Conservation (phyloP, 2,329 filamentous ascomycete species). For the Xylariales sp. region DNA sequence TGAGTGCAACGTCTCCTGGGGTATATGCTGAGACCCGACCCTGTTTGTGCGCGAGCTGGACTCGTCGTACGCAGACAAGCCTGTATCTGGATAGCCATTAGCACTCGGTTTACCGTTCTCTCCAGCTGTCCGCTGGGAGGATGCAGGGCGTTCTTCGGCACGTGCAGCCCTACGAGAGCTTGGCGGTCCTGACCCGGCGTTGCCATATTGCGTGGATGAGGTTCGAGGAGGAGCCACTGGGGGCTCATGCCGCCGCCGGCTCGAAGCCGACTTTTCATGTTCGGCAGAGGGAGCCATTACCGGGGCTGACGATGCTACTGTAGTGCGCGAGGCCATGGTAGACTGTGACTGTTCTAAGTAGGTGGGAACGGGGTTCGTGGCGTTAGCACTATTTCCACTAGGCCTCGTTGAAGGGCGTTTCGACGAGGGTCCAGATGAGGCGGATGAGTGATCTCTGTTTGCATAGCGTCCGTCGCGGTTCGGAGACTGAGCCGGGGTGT, state of each 20-base stretch:
- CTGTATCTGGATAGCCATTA: slow-evolving; percentile 47
- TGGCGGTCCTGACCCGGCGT: slow-evolving; percentile 48
- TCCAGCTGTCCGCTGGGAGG: slow-evolving; percentile 55
- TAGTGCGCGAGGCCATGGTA: slow-evolving; percentile 61
- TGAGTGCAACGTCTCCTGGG: slow-evolving; percentile 56
- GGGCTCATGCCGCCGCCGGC: slow-evolving; percentile 70
- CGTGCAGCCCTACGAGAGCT: slow-evolving; percentile 59
- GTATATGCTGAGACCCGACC: slow-evolving; percentile 50
- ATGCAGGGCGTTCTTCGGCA: slow-evolving; percentile 57
- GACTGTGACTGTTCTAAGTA: slow-evolving; percentile 51
- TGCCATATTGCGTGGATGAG: slow-evolving; percentile 74
- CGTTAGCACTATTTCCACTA: slow-evolving; percentile 62
- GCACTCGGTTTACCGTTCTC: slow-evolving; percentile 52
- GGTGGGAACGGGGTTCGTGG: slow-evolving; percentile 40
- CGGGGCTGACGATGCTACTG: slow-evolving; percentile 57
- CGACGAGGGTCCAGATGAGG: slow-evolving; percentile 64
- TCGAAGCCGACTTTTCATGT: slow-evolving; percentile 58
- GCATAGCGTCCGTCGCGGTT: slow-evolving; percentile 69
- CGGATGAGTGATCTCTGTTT: slow-evolving; percentile 57
- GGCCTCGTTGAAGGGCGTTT: slow-evolving; percentile 65
- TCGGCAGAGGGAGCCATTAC: slow-evolving; percentile 56
- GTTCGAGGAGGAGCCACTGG: slow-evolving; percentile 83
- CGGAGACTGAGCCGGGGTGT: slow-evolving; percentile 64
- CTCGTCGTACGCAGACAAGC: slow-evolving; percentile 50
- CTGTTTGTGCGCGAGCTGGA: slow-evolving; percentile 55